phyloP scores from a whole-genome alignment of 2,329 filamentous ascomycete species.

The Colletotrichum gloeosporioides region DNA sequence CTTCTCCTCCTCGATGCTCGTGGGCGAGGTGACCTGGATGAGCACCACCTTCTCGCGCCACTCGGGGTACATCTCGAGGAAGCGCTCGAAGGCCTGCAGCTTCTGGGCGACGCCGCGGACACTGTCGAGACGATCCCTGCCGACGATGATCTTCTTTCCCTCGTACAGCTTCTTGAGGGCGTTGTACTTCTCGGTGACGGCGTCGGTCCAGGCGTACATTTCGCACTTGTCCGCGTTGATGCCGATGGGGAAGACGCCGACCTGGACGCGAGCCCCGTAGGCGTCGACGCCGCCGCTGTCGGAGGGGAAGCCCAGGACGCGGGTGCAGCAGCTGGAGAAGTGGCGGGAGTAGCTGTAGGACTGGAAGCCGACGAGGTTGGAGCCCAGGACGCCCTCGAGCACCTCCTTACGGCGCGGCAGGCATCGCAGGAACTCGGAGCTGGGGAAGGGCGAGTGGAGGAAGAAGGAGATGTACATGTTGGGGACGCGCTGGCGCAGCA shows the following conservation, averaged over 20 bases:
- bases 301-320: conserved; percentile 88
- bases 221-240: conserved; percentile 87
- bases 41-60: conserved; percentile 92
- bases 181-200: conserved; percentile 73
- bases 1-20: conserved; percentile 77
- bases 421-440: conserved; percentile 93
- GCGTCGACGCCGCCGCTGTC: conserved; percentile 86
- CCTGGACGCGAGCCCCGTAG: conserved; percentile 86
- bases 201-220: conserved; percentile 73
- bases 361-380: conserved; percentile 95
- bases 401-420: conserved; percentile 88
- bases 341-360: conserved; percentile 95
- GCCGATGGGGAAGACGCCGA: conserved; percentile 93
- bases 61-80: conserved; percentile 88
- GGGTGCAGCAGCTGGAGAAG: conserved; percentile 92
- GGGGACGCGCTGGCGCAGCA: conserved; percentile 84
- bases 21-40: conserved; percentile 93
- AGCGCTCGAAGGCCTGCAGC: conserved; percentile 90
- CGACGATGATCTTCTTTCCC: conserved; percentile 95
- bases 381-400: conserved; percentile 85
- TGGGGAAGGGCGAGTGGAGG: conserved; percentile 92
- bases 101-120: conserved; percentile 96
- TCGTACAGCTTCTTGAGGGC: conserved; percentile 78
- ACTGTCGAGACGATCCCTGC: conserved; percentile 90
- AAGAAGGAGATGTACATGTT: conserved; percentile 96